Evolutionary conservation across 1,284 basidiomycete genomes (phyloP), one percentile per base, ranked within the genome.

Genomic region (Tylopilus sp.): DNA sequence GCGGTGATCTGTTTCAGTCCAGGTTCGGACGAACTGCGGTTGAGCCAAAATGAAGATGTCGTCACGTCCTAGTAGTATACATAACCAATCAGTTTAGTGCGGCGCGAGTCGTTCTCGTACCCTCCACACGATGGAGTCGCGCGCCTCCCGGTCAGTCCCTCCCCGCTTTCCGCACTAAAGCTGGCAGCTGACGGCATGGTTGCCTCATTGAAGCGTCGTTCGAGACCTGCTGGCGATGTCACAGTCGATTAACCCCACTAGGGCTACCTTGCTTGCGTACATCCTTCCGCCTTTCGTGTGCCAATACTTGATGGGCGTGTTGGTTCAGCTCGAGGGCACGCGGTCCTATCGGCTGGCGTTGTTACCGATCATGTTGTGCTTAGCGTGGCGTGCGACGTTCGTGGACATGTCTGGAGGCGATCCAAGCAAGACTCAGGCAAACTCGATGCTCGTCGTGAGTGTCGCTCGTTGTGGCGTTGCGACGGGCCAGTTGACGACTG

Each of bases 221-320:
- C 21, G 41, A 23, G 34, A 21, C 30, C 15, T 56, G 10, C 42
- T 59, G 13, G 41, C 41, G 13, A 33, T 21, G 31, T 52, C 58
- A 3, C 41, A 50, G 2, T 50, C 43, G 38, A 10, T 51, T 7
- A 26, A 11, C 37, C 42, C 53, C 33, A 52, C 52, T 9, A 43
- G 15, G 8, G 4, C 44, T 3, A 52, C 43, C 6, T 56, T 62
- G 39, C 19, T 57, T 2, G 40, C 48, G 5, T 55, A 55, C 30
- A 30, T 65, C 31, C 29, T 67, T 8, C 61, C 63, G 1, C 59
- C 54, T 2, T 49, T 64, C 7, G 37, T 41, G n/a, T 48, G 45
- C 12, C 58, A 60, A 36, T 67, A 60, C 35, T n/a, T 52, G 49
- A 60, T 67, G 55, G 63, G 59, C 0, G 52, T 64, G 3, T 43